Base-by-base conservation (phyloP, 2,329 filamentous ascomycete species). In the Colletotrichum liriopes region DNA sequence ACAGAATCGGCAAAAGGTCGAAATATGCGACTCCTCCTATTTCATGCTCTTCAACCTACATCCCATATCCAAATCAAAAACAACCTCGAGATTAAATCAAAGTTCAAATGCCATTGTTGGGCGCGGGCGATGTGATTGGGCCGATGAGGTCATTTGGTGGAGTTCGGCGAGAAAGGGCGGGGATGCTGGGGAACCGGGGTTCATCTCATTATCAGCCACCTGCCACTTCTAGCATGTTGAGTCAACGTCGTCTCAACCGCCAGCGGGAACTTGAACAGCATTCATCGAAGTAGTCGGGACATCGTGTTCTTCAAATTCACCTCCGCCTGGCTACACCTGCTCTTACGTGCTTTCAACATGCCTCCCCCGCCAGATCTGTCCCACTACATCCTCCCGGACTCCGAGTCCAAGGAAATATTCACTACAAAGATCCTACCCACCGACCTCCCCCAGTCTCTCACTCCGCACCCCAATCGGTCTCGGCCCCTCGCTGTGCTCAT, bases 401-500 rank as follows among this genome's bases (percentile, higher is more conserved):
- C 74, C 49, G 77, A 78, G 12, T 79, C 81, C 6, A 73, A 72
- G 16, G 72, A 71, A 37, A 82, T 83, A 71, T 83, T 83, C 73
- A 73, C 73, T 32, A 65, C 71, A 18, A 56, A 77, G 35, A 81
- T 81, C 65, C 75, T 81, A 18, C 84, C 81, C 23, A 71, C 76
- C 39, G 82, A 84, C 55, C 79, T 85, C 49, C 71, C 76, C 65
- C 41, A 63, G 54, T n/a, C 49, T 7, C 54, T 75, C 29, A 51
- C 45, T 23, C 61, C 69, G 58, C 72, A 69, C 26, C 72, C 61
- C 16, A 26, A 29, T 29, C 55, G 67, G n/a, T 9, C 41, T 37
- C 66, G 39, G 65, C 83, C 84, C 47, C 78, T 85, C 18, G 85
- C 82, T 43, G 76, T 87, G 56, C 78, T 87, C 26, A 77, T 85